Conservation (phyloP, 75 land plant genomes). For the Sequoia sempervirens region DNA sequence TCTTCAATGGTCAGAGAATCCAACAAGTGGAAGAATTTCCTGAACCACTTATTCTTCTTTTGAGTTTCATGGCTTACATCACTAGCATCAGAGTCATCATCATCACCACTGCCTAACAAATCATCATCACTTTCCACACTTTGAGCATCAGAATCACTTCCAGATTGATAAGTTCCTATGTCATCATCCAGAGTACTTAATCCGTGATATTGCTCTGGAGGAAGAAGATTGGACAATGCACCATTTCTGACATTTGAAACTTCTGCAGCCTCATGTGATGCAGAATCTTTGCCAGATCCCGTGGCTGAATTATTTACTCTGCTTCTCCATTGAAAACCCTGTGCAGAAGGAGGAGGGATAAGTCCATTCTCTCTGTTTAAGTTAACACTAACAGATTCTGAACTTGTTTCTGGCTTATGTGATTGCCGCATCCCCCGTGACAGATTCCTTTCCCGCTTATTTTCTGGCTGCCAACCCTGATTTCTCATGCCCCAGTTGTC, state of each 20-base stretch:
- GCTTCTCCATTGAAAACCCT: background rate
- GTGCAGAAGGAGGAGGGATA: background rate
- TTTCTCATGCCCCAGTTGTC: background rate
- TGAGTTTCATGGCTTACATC: slow-evolving; percentile 20
- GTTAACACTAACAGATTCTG: background rate
- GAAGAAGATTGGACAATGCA: slow-evolving; percentile 2
- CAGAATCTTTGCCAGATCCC: background rate
- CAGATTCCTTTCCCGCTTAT: background rate
- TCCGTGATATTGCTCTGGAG: background rate
- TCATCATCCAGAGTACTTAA: background rate
- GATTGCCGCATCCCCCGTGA: background rate
- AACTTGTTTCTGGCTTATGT: background rate
- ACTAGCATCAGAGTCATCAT: slow-evolving; percentile 17
- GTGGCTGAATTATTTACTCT: background rate
- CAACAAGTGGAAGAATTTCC: slow-evolving; percentile 27
- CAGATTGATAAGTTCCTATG: slow-evolving; percentile 10
- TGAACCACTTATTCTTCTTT: slow-evolving; percentile 33
- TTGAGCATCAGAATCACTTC: slow-evolving; percentile 8
- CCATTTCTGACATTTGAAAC: background rate
- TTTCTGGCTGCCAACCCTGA: background rate
- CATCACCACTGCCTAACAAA: slow-evolving; percentile 15
- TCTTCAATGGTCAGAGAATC: slow-evolving; percentile 21
- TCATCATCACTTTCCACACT: slow-evolving; percentile 16
- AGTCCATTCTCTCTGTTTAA: background rate
- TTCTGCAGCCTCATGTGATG: background rate